These are phyloP conservation scores for Rhododendron simsii DNA, from an alignment of 148 eudicot species.

Conservation along the genomic window DNA sequence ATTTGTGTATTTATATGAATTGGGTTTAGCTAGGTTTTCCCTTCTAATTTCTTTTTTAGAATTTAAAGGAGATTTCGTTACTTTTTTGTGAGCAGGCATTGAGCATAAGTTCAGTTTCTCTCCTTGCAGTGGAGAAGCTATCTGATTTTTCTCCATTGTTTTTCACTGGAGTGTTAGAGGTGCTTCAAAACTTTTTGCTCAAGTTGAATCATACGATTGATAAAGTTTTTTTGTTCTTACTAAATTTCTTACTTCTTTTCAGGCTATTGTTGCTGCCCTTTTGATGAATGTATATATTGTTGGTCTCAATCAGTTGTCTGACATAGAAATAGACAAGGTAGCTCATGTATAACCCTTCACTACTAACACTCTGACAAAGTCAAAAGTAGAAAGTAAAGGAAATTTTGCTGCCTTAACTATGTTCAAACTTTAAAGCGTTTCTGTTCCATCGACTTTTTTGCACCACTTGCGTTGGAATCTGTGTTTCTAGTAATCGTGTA, in stretches of 20 bases:
- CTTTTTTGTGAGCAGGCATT: conserved; percentile 61
- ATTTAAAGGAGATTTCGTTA: not conserved
- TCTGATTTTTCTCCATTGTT: conserved; percentile 82
- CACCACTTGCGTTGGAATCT: not conserved
- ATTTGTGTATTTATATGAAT: not conserved
- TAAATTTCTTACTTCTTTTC: conserved; percentile 23
- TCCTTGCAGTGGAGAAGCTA: conserved; percentile 80
- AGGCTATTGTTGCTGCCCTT: conserved; percentile 94
- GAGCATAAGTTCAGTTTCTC: conserved; percentile 98
- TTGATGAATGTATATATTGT: conserved; percentile 95
- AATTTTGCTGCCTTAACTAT: not conserved
- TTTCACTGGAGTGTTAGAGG: conserved; percentile 80
- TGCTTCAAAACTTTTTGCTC: conserved; percentile 20
- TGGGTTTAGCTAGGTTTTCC: not conserved
- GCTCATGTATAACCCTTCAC: not conserved
- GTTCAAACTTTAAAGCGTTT: not conserved
- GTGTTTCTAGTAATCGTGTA: not conserved
- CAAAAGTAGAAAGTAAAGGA: not conserved
- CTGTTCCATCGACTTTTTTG: not conserved
- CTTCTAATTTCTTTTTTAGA: not conserved
- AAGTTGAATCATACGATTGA: not conserved
- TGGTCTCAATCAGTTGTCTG: conserved; percentile 88
- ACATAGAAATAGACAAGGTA: conserved; percentile 98
- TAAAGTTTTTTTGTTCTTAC: not conserved
- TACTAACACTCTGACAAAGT: not conserved